phyloP scores from a whole-genome alignment of 2,329 filamentous ascomycete genomes.

The Chrysoporthe puriensis region DNA sequence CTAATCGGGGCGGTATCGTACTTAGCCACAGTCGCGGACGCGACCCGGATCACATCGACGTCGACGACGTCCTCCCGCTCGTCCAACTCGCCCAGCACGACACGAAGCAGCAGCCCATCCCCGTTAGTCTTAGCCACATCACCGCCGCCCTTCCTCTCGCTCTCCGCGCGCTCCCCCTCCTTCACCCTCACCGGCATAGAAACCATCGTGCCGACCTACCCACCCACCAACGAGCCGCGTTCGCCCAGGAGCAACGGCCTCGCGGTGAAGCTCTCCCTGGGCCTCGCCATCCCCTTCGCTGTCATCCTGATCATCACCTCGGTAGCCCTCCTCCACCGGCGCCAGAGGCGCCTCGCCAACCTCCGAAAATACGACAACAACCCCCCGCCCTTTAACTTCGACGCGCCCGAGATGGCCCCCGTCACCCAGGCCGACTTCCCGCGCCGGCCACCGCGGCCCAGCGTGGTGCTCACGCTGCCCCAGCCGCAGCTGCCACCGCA shows the following conservation, averaged over 20 bases:
- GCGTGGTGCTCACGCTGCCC: not conserved
- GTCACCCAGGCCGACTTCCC: slow-evolving; percentile 12
- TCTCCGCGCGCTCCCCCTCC: not conserved
- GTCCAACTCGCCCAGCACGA: not conserved
- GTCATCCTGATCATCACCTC: slow-evolving; percentile 18
- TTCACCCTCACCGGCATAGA: slow-evolving; percentile 10
- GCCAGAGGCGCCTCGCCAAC: slow-evolving; percentile 13
- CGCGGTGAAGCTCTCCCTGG: slow-evolving; percentile 22
- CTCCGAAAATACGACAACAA: not conserved
- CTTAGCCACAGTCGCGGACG: not conserved
- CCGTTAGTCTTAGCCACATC: not conserved
- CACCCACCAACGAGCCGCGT: not conserved
- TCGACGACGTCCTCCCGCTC: not conserved
- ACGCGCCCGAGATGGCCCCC: slow-evolving; percentile 18
- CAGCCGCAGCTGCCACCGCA: too few species aligned
- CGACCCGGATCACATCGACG: not conserved
- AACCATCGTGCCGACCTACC: slow-evolving; percentile 10
- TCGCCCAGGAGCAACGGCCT: slow-evolving; percentile 3
- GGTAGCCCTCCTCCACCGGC: slow-evolving; percentile 18
- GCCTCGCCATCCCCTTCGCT: slow-evolving; percentile 23
- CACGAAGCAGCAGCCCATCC: not conserved
- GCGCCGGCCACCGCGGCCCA: not conserved
- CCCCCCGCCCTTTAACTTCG: slow-evolving; percentile 12
- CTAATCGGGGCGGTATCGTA: not conserved
- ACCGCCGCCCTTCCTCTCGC: not conserved